Base-by-base conservation (phyloP, 208 protist genomes). In the Wallacemonas sp. region DNA sequence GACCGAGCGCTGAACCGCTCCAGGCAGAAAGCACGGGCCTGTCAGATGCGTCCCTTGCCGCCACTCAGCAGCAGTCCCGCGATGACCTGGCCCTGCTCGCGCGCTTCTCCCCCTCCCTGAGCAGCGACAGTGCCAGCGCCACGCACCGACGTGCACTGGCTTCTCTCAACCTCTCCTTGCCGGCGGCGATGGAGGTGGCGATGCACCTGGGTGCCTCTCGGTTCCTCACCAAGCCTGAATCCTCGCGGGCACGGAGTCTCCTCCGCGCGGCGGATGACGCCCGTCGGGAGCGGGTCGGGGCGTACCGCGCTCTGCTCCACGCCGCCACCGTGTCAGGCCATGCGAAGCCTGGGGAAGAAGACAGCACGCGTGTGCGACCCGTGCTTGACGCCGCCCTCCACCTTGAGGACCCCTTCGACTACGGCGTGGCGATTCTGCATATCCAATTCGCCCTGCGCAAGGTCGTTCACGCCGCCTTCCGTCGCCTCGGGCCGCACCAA, bases 381-480 rank as follows among this genome's bases (percentile, higher is more conserved):
- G 68, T 78, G 51, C 51, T 90, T 19, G 84, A 92, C 61, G 79
- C 80, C 0, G 73, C 84, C 1, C 75, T 91, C 14, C 77, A 79
- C 46, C 64, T 96, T 39, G 84, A 88, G 62, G 84, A 95, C 34
- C 86, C 84, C 11, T 75, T 68, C 19, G 76, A 96, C 69, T 93
- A 83, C 69, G 86, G 85, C 12, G 84, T 96, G 26, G 82, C 70
- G 12, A 24, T 96, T 54, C 82, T 96, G 61, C 90, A 96, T 60
- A 55, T 94, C 15, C 77, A 79, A 24, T 96, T 88, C 77, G 90
- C 90, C 2, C 74, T 96, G 31, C 79, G 84, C 49, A 96, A 96
- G 59, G 75, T 93, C 21, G 78, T 96, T 28, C 90, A 96, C 69
- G 79, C 77, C 15, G 84, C 80, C 1, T 71, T 92, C 65, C 90